Evolutionary conservation across 2,329 filamentous ascomycete species (phyloP).

Genomic region (Paecilomyces fulvus): DNA sequence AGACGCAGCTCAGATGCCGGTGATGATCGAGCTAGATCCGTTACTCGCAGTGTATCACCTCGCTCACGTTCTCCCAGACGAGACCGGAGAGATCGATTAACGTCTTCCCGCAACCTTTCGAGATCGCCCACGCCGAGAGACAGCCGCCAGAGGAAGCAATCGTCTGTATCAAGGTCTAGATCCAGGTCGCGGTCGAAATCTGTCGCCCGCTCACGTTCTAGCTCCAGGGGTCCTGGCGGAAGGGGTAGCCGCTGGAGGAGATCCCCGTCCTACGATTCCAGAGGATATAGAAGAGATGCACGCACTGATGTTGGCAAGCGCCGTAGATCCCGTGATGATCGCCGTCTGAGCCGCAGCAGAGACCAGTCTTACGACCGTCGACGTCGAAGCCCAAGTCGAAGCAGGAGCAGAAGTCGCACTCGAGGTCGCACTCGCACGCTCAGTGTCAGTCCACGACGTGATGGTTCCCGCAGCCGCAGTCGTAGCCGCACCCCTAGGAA

Average conservation of each 20-base stretch:
- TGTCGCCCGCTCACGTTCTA: conserved; percentile 26
- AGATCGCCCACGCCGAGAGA: conserved; percentile 24
- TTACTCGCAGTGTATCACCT: conserved; percentile 40
- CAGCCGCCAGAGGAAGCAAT: conserved; percentile 24
- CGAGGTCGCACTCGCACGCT: conserved; percentile 20
- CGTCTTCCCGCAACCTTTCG: conserved; percentile 30
- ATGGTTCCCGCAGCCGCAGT: conserved; percentile 21
- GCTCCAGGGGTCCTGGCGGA: conserved; percentile 18
- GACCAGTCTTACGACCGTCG: conserved; percentile 23
- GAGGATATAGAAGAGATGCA: conserved; percentile 34
- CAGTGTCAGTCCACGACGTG: conserved; percentile 36
- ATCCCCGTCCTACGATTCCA: conserved; percentile 36
- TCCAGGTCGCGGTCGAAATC: conserved; percentile 31
- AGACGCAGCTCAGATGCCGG: conserved; percentile 32
- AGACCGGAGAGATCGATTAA: conserved; percentile 33
- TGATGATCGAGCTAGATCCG: conserved; percentile 42
- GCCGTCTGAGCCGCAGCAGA: conserved; percentile 31
- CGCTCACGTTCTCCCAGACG: conserved; percentile 50
- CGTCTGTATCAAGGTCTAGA: conserved; percentile 29
- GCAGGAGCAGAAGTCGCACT: conserved; percentile 19
- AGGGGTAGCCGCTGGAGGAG: conserved; percentile 30
- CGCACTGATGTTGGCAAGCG: conserved; percentile 45
- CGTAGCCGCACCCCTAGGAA: conserved; percentile 14
- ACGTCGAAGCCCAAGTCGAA: conserved; percentile 18
- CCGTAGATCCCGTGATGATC: conserved; percentile 33